These are phyloP conservation scores for Heterobasidion annosum DNA, from an alignment of 1,284 basidiomycete genomes.

Conservation along the genomic window DNA sequence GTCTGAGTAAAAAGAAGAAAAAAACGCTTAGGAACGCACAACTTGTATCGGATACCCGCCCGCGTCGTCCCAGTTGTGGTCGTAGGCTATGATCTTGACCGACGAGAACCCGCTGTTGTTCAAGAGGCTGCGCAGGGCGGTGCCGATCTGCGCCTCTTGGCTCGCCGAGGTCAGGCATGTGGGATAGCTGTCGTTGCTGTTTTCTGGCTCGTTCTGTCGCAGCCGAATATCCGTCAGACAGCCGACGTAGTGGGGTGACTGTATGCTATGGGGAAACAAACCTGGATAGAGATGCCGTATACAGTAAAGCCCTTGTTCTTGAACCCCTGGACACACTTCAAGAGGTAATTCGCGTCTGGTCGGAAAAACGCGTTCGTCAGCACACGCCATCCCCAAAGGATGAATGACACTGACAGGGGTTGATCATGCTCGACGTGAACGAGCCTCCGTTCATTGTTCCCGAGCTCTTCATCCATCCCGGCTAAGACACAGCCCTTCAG, in stretches of 20 bases:
- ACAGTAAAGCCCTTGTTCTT: slow-evolving; percentile 29
- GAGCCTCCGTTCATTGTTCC: slow-evolving; percentile 35
- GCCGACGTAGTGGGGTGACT: not conserved
- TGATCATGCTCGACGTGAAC: slow-evolving; percentile 14
- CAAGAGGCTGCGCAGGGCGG: slow-evolving; percentile 32
- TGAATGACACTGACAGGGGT: slow-evolving; percentile 22
- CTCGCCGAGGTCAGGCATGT: slow-evolving; percentile 28
- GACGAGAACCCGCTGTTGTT: slow-evolving; percentile 32
- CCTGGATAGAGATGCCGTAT: slow-evolving; percentile 39
- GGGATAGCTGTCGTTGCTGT: slow-evolving; percentile 35
- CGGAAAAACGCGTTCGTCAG: not conserved
- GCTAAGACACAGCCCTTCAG: slow-evolving; percentile 19
- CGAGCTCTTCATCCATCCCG: slow-evolving; percentile 43
- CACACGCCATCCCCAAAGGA: not conserved
- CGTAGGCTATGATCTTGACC: slow-evolving; percentile 37
- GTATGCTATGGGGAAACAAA: slow-evolving; percentile 8
- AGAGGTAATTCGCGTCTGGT: slow-evolving; percentile 41
- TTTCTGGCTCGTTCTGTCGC: slow-evolving; percentile 42
- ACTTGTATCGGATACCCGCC: slow-evolving; percentile 38
- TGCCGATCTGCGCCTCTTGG: slow-evolving; percentile 33
- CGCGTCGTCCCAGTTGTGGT: slow-evolving; percentile 43
- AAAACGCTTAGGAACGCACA: slow-evolving; percentile 17
- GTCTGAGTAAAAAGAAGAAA: not conserved
- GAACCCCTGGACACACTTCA: slow-evolving; percentile 31
- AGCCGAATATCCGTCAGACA: not conserved